Conservation (phyloP, 495 filamentous ascomycete genomes). For the Schizothecium vesticola region DNA sequence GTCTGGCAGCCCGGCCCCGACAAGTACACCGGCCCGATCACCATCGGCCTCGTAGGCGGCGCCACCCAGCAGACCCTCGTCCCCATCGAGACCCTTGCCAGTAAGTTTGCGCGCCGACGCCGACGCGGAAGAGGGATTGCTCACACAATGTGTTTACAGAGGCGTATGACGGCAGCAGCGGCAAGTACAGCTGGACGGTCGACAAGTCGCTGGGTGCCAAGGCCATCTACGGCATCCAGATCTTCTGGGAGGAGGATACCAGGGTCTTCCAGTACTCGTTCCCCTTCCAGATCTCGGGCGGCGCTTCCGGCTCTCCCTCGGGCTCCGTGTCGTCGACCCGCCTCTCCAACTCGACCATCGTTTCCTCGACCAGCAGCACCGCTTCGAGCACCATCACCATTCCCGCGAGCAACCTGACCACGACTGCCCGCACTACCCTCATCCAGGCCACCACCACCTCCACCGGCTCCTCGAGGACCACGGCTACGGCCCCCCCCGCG, state of each 20-base stretch:
- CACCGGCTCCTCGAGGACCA: conserved; percentile 1
- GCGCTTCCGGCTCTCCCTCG: conserved; percentile 8
- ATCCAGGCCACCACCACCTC: neutral
- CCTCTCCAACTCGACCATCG: conserved; percentile 2
- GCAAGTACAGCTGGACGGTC: conserved; percentile 37
- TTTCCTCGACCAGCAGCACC: conserved; percentile 3
- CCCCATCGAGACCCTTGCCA: conserved; percentile 28
- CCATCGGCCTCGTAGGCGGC: conserved; percentile 41
- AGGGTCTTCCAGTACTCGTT: conserved; percentile 46
- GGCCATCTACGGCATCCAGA: conserved; percentile 41
- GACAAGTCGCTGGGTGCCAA: conserved; percentile 30
- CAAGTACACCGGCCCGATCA: conserved; percentile 28
- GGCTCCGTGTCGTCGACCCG: conserved; percentile 9
- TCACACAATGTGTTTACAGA: conserved; percentile 18
- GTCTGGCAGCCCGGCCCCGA: conserved; percentile 23
- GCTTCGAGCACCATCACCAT: conserved; percentile 14
- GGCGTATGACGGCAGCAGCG: conserved; percentile 27
- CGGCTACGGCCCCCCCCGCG: conserved; percentile 2
- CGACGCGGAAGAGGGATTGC: neutral
- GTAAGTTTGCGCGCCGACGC: conserved; percentile 27
- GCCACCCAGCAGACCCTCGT: conserved; percentile 21
- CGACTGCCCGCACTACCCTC: conserved; percentile 2
- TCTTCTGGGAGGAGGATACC: conserved; percentile 30
- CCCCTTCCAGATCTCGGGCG: conserved; percentile 42
- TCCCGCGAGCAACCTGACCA: conserved; percentile 10